Evolutionary conservation across 805 yeast species (phyloP).

Genomic region (Candida namnaoensis): DNA sequence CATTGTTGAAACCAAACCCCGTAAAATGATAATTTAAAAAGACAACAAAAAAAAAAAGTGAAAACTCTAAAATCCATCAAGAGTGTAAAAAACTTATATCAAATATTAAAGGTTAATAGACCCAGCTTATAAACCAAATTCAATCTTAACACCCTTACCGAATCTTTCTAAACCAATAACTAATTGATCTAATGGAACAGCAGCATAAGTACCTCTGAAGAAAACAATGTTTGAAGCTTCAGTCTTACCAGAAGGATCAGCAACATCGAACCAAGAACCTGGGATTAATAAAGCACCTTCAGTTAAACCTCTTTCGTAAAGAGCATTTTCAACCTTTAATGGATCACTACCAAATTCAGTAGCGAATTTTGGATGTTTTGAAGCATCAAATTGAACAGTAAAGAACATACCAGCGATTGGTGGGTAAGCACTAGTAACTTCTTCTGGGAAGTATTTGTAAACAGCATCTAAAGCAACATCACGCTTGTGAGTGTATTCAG

Average conservation of each 20-base stretch:
- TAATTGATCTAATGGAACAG: constrained; percentile 63
- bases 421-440: constrained; percentile 33
- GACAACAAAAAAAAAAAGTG: too few species aligned
- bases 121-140: constrained; percentile 24
- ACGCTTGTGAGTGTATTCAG: constrained; percentile 75
- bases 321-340: constrained; percentile 49
- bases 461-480: constrained; percentile 71
- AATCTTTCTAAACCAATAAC: constrained; percentile 57
- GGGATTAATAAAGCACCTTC: constrained; percentile 70
- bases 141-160: constrained; percentile 52
- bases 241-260: constrained; percentile 41
- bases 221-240: constrained; percentile 40
- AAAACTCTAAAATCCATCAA: too few species aligned
- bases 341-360: constrained; percentile 52
- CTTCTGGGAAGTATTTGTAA: constrained; percentile 41
- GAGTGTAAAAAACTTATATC: too few species aligned
- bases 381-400: constrained; percentile 63
- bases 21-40: too few species aligned
- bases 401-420: constrained; percentile 89
- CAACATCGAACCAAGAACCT: constrained; percentile 70
- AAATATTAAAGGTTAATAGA: too few species aligned
- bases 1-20: too few species aligned
- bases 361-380: constrained; percentile 69
- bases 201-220: constrained; percentile 86
- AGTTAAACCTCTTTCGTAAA: constrained; percentile 52